Base-by-base conservation (phyloP, 2,329 filamentous ascomycete genomes). In the Trichophyton simii region DNA sequence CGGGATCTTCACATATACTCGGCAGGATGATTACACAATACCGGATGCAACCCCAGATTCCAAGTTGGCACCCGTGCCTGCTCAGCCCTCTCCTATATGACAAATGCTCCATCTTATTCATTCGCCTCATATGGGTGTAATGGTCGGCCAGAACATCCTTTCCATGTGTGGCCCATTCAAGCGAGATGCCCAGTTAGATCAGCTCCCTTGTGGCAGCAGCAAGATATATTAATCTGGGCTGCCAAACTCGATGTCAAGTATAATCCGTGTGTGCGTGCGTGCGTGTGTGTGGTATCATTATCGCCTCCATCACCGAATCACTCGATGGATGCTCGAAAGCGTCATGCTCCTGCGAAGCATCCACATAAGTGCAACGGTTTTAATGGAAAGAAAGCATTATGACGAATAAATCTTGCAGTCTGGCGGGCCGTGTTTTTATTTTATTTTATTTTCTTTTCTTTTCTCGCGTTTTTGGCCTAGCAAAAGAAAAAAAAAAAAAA, bases 341-440 rank as follows among this genome's bases (percentile, higher is more conserved):
- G 20, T 28, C 46, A 52, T 28, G 46, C 20, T 52, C 52, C 6
- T 20, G 13, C 15, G n/a, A 34, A 5, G 52, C 52, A 36, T 36
- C 52, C 52, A 55, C 31, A 55, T 34, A 55, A n/a, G 52, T 55
- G 52, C 52, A 36, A 55, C 52, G 52, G 52, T 36, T 55, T 34
- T 8, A n/a, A 55, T 55, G 28, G 31, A 18, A 55, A 55, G 52
- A 36, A 18, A 55, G 52, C 28, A 28, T 55, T 55, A 55, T 55
- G 52, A 55, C 52, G 52, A 55, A 36, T 55, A 55, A 36, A 34
- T 36, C n/a, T 34, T 36, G 52, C 15, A 55, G 50, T 8, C 15
- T 55, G 52, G 52, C 52, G 31, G 28, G 52, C 52, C 52, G 52
- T 55, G 52, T 36, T 55, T 55, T 36, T 55, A 36, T 52, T 55